Evolutionary conservation across 2,329 filamentous ascomycete genomes (phyloP), one percentile per base, ranked within the genome.

Genomic region (Elsinoe arachidis): DNA sequence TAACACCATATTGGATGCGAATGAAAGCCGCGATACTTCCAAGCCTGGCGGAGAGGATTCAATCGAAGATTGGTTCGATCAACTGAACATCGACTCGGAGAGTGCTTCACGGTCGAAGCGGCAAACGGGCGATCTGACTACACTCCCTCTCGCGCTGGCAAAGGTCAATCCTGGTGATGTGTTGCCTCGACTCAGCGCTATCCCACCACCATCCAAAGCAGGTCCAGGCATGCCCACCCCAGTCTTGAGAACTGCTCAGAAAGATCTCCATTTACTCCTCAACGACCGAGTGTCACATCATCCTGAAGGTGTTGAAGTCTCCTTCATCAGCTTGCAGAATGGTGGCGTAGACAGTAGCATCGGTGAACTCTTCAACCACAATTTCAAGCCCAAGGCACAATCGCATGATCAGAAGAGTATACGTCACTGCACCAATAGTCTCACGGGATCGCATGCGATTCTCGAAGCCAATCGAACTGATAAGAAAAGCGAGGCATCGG

Each of bases 151-250:
- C 19, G 51, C 59, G 26, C 34, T 95, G 55, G 82, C 84, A 11
- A 82, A 87, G 62, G 73, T 93, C 44, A 89, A 95, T 69, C 79
- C 90, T 19, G 88, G 92, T 61, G 82, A 79, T 7, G 84, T 86
- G 14, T 69, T 95, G 59, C 89, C 89, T 11, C 90, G 86, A 68
- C 76, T 95, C 30, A 68, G 67, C 52, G 63, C 64, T 0, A 64
- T 71, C 38, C 68, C 68, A 12, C 60, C 64, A 12, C 82, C 17
- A 72, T 14, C 56, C 59, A 38, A 53, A 61, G 43, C 59, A 33
- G 66, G 63, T 11, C 55, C 56, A 19, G 59, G 56, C 14, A 41
- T 55, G 34, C 55, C 61, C 11, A 71, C 72, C 7, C 66, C 66
- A 1, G 74, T 73, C 44, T 63, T 68, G 41, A 67, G 69, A n/a